Conservation (phyloP, 164 flowering plant species). For the Houttuynia cordata region DNA sequence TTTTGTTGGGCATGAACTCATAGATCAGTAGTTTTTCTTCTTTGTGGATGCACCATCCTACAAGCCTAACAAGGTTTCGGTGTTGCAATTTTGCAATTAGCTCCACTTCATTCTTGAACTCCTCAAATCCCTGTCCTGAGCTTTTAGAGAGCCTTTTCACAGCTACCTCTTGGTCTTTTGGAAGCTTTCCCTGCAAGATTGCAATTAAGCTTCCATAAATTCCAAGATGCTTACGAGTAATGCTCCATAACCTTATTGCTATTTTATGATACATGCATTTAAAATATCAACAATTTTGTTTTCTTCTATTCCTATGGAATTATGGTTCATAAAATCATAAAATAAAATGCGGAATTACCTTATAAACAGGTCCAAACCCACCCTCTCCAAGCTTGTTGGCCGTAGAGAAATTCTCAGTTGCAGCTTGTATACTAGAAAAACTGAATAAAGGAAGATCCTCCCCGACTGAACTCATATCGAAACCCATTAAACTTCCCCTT, state of each 20-base stretch:
- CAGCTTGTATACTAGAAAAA: slow-evolving; percentile 10
- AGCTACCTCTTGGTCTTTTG: slow-evolving; percentile 24
- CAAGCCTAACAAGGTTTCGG: slow-evolving; percentile 27
- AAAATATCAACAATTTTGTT: neutral
- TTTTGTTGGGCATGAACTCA: slow-evolving; percentile 28
- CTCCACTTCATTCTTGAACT: slow-evolving; percentile 26
- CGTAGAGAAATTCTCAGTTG: slow-evolving; percentile 8
- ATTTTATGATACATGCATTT: neutral
- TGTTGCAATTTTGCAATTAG: slow-evolving; percentile 33
- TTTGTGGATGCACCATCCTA: slow-evolving; percentile 26
- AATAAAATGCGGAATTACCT: slow-evolving; percentile 1
- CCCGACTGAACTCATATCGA: neutral
- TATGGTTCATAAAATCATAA: neutral
- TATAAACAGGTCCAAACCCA: slow-evolving; percentile 13
- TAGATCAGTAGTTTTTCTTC: slow-evolving; percentile 30
- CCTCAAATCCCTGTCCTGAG: slow-evolving; percentile 26
- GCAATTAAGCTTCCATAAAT: too few species aligned
- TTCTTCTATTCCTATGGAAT: neutral
- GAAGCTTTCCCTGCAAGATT: slow-evolving; percentile 19
- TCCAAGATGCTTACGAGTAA: neutral
- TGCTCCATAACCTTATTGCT: too few species aligned
- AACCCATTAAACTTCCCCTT: neutral
- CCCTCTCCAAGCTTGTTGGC: slow-evolving; percentile 11
- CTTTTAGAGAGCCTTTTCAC: slow-evolving; percentile 31
- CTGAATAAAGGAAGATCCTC: slow-evolving; percentile 3